These are phyloP conservation scores for Podospora comata DNA, from an alignment of 495 filamentous ascomycete species.

Conservation along the genomic window DNA sequence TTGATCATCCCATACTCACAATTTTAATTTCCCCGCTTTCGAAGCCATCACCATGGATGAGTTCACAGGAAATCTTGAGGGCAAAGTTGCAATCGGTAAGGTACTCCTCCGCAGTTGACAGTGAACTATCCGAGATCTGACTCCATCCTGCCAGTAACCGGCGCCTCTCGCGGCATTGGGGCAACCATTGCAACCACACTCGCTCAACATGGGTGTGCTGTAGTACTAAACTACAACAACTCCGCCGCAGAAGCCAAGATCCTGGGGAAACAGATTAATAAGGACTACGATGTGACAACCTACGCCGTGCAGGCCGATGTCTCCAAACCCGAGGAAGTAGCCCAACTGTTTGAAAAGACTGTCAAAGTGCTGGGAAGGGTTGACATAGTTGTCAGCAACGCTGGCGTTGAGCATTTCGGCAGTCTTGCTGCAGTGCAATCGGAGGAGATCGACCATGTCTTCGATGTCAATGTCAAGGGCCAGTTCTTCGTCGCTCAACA, in stretches of 20 bases:
- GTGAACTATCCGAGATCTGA: background rate
- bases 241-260: background rate
- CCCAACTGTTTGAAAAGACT: background rate
- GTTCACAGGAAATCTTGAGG: background rate
- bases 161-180: background rate
- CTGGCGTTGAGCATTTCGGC: background rate
- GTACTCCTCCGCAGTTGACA: background rate
- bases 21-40: background rate
- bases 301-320: background rate
- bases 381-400: background rate
- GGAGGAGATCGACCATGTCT: conserved; percentile 10
- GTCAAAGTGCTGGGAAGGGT: background rate
- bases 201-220: background rate
- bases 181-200: background rate
- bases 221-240: background rate
- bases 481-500: conserved; percentile 16
- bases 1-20: background rate
- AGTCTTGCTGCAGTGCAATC: background rate
- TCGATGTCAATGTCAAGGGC: conserved; percentile 13
- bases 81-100: background rate
- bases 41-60: background rate
- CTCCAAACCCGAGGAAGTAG: background rate
- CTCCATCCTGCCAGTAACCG: background rate
- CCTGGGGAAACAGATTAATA: background rate
- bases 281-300: background rate